Evolutionary conservation across 257 asterid genomes (phyloP).

Genomic region (Lycium barbarum): DNA sequence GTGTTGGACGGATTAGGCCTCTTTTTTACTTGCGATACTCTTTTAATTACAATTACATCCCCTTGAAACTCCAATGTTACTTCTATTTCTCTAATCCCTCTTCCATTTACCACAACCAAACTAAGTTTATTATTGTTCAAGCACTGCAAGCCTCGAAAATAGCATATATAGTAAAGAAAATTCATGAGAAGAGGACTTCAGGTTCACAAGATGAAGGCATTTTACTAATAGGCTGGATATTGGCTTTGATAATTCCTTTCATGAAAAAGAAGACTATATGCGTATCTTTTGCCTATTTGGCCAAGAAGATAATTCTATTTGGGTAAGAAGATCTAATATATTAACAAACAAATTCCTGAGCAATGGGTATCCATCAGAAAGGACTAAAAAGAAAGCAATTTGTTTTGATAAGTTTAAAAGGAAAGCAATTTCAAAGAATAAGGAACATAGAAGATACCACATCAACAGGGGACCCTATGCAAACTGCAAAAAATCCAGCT

Average conservation of each 20-base stretch:
- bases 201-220: background rate
- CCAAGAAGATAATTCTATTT: conserved; percentile 8
- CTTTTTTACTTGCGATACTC: background rate
- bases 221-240: background rate
- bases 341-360: background rate
- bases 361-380: background rate
- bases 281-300: background rate
- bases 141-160: background rate
- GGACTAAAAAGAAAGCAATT: background rate
- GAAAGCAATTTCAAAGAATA: background rate
- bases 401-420: background rate
- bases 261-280: background rate
- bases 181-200: conserved; percentile 5
- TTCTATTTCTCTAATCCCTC: background rate
- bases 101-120: conserved; percentile 1
- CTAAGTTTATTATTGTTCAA: background rate
- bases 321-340: background rate
- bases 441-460: conserved; percentile 61
- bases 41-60: background rate
- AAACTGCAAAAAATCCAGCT: conserved; percentile 97
- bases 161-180: background rate
- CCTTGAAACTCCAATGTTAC: conserved; percentile 5
- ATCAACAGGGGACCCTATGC: conserved; percentile 98
- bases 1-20: background rate
- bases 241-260: background rate